These are phyloP conservation scores for Gynandropsis gynandra DNA, from an alignment of 345 rosid species.

Conservation along the genomic window DNA sequence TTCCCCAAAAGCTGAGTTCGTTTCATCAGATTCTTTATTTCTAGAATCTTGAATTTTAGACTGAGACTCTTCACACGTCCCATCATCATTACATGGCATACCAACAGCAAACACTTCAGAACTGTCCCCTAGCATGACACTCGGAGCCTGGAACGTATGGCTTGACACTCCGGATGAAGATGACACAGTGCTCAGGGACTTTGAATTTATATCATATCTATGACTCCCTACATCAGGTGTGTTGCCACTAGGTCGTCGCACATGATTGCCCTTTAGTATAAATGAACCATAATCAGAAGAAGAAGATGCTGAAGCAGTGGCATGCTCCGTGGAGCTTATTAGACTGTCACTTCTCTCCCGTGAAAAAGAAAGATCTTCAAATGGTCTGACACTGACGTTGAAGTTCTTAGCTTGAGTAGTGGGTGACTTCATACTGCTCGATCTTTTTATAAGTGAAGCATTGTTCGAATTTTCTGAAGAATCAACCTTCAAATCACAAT, in stretches of 20 bases:
- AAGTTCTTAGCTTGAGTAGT: conserved; percentile 58
- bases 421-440: conserved; percentile 71
- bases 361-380: conserved; percentile 61
- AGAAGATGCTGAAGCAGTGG: conserved; percentile 74
- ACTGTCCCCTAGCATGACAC: conserved; percentile 35
- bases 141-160: conserved; percentile 41
- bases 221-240: conserved; percentile 61
- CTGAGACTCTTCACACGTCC: conserved; percentile 32
- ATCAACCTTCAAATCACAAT: conserved; percentile 30
- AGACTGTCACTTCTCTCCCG: conserved; percentile 61
- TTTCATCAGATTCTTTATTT: conserved; percentile 26
- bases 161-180: conserved; percentile 52
- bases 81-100: conserved; percentile 33
- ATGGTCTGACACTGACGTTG: conserved; percentile 46
- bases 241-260: conserved; percentile 65
- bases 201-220: conserved; percentile 44
- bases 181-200: conserved; percentile 52
- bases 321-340: conserved; percentile 75
- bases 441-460: conserved; percentile 70
- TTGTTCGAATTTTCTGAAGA: conserved; percentile 48
- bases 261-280: conserved; percentile 51
- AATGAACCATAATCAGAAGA: conserved; percentile 67
- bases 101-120: conserved; percentile 30
- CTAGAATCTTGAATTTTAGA: conserved; percentile 29
- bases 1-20: conserved; percentile 27